phyloP scores from a whole-genome alignment of 2,329 filamentous ascomycete species.

The Aspergillus novofumigatus region DNA sequence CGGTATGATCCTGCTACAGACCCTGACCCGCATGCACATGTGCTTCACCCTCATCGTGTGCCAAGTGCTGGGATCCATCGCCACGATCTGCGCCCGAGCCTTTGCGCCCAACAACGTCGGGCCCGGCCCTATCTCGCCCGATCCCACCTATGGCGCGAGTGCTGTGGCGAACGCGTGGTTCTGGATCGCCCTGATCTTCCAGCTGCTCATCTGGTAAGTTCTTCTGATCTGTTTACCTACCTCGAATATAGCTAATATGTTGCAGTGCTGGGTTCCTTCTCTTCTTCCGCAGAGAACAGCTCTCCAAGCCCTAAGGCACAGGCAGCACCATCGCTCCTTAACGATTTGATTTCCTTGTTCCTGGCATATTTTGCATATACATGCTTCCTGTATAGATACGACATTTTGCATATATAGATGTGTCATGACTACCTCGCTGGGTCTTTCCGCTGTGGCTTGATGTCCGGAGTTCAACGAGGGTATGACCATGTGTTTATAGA shows the following conservation, averaged over 20 bases:
- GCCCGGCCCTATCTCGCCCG: slow-evolving; percentile 58
- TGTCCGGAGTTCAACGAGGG: background rate
- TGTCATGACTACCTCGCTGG: background rate
- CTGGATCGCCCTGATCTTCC: slow-evolving; percentile 56
- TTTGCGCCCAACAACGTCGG: slow-evolving; percentile 58
- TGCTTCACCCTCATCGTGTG: slow-evolving; percentile 56
- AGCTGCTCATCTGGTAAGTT: slow-evolving; percentile 56
- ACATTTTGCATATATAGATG: background rate
- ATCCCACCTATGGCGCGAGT: slow-evolving; percentile 48
- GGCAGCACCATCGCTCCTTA: background rate
- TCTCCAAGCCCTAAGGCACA: slow-evolving; percentile 34
- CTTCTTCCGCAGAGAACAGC: slow-evolving; percentile 42
- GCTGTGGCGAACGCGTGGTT: slow-evolving; percentile 51
- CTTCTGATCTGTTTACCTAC: slow-evolving; percentile 12
- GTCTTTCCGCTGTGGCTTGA: background rate
- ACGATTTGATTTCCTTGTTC: background rate
- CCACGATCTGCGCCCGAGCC: slow-evolving; percentile 58
- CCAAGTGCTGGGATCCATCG: slow-evolving; percentile 57
- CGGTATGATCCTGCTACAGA: slow-evolving; percentile 63
- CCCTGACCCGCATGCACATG: slow-evolving; percentile 60
- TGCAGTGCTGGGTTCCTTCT: slow-evolving; percentile 34
- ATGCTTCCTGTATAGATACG: background rate
- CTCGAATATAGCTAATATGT: background rate
- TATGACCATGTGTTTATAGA: background rate
- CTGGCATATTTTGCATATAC: background rate